These are phyloP conservation scores for Vitis hybrid DNA, from an alignment of 177 flowering plant genomes.

Conservation along the genomic window DNA sequence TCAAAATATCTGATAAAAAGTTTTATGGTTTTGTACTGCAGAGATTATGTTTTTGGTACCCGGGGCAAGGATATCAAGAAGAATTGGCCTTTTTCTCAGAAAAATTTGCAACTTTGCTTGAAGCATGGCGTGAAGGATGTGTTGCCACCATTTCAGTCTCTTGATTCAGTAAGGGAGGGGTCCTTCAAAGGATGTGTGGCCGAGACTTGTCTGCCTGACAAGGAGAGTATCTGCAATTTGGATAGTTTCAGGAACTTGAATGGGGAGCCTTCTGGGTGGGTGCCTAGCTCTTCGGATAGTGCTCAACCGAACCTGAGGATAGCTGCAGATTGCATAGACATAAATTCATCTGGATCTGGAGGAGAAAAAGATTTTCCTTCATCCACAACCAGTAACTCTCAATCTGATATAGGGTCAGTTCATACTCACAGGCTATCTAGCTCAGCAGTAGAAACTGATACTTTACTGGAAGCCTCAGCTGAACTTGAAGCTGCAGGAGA, in stretches of 20 bases:
- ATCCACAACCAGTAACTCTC: conserved; percentile 23
- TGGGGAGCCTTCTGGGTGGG: conserved; percentile 16
- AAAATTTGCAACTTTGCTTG: conserved; percentile 66
- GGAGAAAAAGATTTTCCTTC: conserved; percentile 33
- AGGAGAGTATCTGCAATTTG: conserved; percentile 14
- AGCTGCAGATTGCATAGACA: conserved; percentile 13
- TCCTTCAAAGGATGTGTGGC: conserved; percentile 14
- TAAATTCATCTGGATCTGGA: conserved; percentile 24
- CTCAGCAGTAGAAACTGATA: conserved; percentile 22
- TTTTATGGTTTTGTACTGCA: conserved; percentile 35
- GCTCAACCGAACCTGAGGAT: conserved; percentile 15
- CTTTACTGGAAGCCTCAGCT: conserved; percentile 21
- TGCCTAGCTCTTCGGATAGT: conserved; percentile 13
- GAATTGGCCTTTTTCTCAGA: conserved; percentile 83
- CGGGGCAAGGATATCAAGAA: conserved; percentile 67
- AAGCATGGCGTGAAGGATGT: conserved; percentile 72
- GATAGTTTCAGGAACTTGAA: background rate
- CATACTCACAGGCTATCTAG: conserved; percentile 18
- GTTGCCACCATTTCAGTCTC: conserved; percentile 78
- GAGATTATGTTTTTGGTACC: conserved; percentile 68
- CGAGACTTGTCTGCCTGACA: conserved; percentile 15
- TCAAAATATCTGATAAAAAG: background rate
- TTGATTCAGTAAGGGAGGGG: conserved; percentile 35
- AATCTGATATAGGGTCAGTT: conserved; percentile 32
- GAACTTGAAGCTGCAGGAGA: conserved; percentile 16